These are phyloP conservation scores for Suillus americanus DNA, from an alignment of 768 basidiomycete species.

Conservation along the genomic window DNA sequence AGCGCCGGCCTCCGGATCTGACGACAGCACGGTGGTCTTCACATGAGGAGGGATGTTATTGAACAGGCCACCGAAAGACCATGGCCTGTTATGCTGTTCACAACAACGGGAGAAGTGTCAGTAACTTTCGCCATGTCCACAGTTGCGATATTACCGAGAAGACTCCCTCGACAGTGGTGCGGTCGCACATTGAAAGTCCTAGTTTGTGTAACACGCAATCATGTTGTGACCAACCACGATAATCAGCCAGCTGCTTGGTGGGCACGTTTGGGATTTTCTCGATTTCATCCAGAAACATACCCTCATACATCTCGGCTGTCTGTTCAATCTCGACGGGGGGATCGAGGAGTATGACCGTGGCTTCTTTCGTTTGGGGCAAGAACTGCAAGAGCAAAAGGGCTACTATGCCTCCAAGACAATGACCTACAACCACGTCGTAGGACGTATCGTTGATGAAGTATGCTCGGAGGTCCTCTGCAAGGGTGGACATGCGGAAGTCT, in stretches of 20 bases:
- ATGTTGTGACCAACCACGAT: constrained; percentile 18
- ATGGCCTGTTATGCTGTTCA: constrained; percentile 15
- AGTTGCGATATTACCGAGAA: background rate
- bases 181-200: constrained; percentile 10
- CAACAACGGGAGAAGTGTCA: background rate
- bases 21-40: constrained; percentile 15
- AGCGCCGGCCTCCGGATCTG: constrained; percentile 17
- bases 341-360: constrained; percentile 12
- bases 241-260: background rate
- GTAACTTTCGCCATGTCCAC: background rate
- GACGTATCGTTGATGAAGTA: constrained; percentile 10
- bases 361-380: constrained; percentile 8
- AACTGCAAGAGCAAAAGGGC: constrained; percentile 16
- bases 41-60: constrained; percentile 5
- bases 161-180: background rate
- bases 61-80: constrained; percentile 17
- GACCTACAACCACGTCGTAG: constrained; percentile 21
- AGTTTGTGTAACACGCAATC: constrained; percentile 7
- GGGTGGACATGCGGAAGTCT: constrained; percentile 10
- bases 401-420: constrained; percentile 18
- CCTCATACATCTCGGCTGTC: background rate
- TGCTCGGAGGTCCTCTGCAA: constrained; percentile 15
- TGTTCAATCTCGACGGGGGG: constrained; percentile 8
- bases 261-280: background rate
- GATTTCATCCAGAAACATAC: background rate